Evolutionary conservation across 371 early-diverging fungal species (phyloP).

Genomic region (Phascolomyces articulosus): DNA sequence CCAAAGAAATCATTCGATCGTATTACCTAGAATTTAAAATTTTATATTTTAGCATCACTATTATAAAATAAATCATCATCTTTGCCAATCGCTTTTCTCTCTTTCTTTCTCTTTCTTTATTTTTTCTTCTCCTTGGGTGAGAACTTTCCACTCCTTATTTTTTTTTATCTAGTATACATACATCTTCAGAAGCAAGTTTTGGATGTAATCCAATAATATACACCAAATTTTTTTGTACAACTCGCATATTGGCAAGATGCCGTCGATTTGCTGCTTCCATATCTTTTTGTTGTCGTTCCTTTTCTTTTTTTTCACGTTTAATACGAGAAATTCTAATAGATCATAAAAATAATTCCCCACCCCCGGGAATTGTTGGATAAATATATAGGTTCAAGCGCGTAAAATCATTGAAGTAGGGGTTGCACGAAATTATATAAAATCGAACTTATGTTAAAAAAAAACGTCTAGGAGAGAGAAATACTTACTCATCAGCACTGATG

Average conservation of each 20-base stretch:
- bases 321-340: slow-evolving; percentile 55
- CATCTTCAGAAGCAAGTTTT: slow-evolving; percentile 88
- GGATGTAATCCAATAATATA: slow-evolving; percentile 93
- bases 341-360: neutral
- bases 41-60: too few species aligned
- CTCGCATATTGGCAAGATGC: slow-evolving; percentile 89
- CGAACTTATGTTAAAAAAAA: too few species aligned
- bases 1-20: slow-evolving; percentile 93
- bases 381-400: too few species aligned
- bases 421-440: too few species aligned
- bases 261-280: slow-evolving; percentile 83
- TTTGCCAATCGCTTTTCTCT: too few species aligned
- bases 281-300: slow-evolving; percentile 89
- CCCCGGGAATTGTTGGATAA: too few species aligned
- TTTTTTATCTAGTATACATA: slow-evolving; percentile 24
- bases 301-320: slow-evolving; percentile 82
- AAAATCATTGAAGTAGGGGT: too few species aligned
- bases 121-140: too few species aligned
- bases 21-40: slow-evolving; percentile 59
- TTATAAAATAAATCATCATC: too few species aligned
- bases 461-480: slow-evolving; percentile 10
- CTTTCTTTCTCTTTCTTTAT: too few species aligned
- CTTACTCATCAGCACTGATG: slow-evolving; percentile 88
- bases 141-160: too few species aligned
- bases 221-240: slow-evolving; percentile 94